Conservation (phyloP, 169 alveolate species). For the Babesia bigemina region DNA sequence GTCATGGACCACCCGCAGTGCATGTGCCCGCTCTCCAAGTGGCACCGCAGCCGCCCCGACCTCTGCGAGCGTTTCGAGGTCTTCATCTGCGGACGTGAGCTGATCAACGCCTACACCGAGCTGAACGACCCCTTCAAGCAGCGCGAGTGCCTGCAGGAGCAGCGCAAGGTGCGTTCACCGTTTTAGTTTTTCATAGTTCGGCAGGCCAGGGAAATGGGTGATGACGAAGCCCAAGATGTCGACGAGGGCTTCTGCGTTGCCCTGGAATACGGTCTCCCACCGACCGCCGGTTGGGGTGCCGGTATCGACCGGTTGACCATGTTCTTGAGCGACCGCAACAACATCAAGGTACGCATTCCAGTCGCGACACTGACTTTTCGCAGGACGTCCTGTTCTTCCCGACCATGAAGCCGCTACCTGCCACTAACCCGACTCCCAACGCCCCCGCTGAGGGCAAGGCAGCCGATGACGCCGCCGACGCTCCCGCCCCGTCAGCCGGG, state of each 20-base stretch:
- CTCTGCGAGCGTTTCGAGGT: slow-evolving; percentile 92
- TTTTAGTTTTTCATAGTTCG: neutral
- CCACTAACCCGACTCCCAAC: neutral
- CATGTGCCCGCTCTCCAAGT: slow-evolving; percentile 99
- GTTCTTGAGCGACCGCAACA: slow-evolving; percentile 92
- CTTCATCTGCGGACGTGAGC: slow-evolving; percentile 89
- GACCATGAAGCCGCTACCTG: slow-evolving; percentile 92
- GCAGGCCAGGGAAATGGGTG: slow-evolving; percentile 74
- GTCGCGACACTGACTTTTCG: neutral
- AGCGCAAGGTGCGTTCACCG: slow-evolving; percentile 42
- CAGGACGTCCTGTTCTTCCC: slow-evolving; percentile 95
- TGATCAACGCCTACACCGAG: slow-evolving; percentile 92
- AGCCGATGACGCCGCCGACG: neutral
- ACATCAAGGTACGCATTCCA: slow-evolving; percentile 85
- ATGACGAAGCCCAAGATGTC: slow-evolving; percentile 75
- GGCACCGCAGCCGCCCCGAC: slow-evolving; percentile 85
- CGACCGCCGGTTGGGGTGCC: slow-evolving; percentile 99
- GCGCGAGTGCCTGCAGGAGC: slow-evolving; percentile 82
- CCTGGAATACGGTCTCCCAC: slow-evolving; percentile 97
- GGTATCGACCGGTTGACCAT: slow-evolving; percentile 97
- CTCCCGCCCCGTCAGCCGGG: slow-evolving; percentile 13
- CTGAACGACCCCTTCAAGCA: slow-evolving; percentile 90
- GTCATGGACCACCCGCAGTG: slow-evolving; percentile 98
- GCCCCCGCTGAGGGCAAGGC: slow-evolving; percentile 2
- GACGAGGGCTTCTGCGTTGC: slow-evolving; percentile 87